Base-by-base conservation (phyloP, 768 basidiomycete species). In the Boletellus sp. region DNA sequence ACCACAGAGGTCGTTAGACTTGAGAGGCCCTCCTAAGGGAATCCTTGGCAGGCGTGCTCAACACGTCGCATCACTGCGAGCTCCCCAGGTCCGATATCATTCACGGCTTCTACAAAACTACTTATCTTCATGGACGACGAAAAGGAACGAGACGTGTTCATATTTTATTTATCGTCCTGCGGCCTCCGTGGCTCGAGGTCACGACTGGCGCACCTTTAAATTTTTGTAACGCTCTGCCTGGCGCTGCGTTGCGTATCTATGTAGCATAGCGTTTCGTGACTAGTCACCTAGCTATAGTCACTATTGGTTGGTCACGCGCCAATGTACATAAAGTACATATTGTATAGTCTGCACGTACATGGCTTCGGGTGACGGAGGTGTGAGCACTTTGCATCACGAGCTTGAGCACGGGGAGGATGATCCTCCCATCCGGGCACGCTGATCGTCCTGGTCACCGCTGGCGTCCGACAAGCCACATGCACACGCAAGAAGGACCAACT, bases 231-330 rank as follows among this genome's bases (percentile, higher is more conserved):
- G 31, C 23, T 48, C 49, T 26, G 62, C 59, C 64, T 37, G 41
- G 62, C 50, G 64, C 64, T 45, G 28, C 26, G 35, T 38, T 39
- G 17, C 34, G 34, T 66, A 59, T 59, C 53, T 67, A 62, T 60
- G 40, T 50, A 64, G 44, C 48, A 15, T 65, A 64, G n/a, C n/a
- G n/a, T 53, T 48, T 39, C 15, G 49, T 36, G 5, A 51, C 42
- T 59, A 61, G 55, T 56, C 50, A 32, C 53, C 22, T 40, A 42
- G 33, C 17, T 22, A 42, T 35, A 41, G 28, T 38, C 41, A 36
- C 52, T 34, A 28, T 50, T 41, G 33, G 46, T 43, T 35, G 42
- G 10, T 45, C 40, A 26, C 38, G 46, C 42, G 40, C 38, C 43
- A 47, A 53, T 59, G 61, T 66, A 64, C 50, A 66, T 55, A 52